Evolutionary conservation across 352 stramenopile species (phyloP).

Genomic region (Phytopythium sindhum): DNA sequence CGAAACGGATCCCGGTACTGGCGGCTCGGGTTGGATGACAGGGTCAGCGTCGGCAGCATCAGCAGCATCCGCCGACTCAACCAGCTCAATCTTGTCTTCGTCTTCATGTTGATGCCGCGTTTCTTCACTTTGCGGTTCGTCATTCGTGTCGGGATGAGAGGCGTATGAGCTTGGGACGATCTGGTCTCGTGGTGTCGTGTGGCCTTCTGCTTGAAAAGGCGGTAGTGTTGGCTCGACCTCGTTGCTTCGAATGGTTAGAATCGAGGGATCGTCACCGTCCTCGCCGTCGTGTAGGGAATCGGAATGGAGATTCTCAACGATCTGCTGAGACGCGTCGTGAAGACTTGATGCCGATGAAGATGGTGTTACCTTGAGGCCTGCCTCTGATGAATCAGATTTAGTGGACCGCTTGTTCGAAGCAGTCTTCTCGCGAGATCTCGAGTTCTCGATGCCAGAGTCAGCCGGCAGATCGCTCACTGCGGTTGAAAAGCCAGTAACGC

Average conservation of each 20-base stretch:
- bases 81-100: background rate
- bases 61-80: background rate
- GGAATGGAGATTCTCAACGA: background rate
- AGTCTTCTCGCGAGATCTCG: background rate
- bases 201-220: background rate
- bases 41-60: too few relatives aligned
- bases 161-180: conserved; percentile 5
- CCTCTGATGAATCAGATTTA: background rate
- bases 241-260: background rate
- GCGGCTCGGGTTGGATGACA: too few relatives aligned
- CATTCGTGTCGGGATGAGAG: background rate
- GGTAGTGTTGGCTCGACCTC: background rate
- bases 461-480: background rate
- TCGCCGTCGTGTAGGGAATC: background rate
- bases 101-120: background rate
- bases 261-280: background rate
- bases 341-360: background rate
- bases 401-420: background rate
- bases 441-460: background rate
- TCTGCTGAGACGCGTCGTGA: background rate
- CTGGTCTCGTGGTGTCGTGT: conserved; percentile 1
- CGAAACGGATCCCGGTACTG: background rate
- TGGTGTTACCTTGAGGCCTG: background rate
- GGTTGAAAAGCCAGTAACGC: background rate
- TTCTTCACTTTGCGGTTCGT: background rate